Conservation (phyloP, 371 early-diverging fungal genomes). For the Nematocida sp. region DNA sequence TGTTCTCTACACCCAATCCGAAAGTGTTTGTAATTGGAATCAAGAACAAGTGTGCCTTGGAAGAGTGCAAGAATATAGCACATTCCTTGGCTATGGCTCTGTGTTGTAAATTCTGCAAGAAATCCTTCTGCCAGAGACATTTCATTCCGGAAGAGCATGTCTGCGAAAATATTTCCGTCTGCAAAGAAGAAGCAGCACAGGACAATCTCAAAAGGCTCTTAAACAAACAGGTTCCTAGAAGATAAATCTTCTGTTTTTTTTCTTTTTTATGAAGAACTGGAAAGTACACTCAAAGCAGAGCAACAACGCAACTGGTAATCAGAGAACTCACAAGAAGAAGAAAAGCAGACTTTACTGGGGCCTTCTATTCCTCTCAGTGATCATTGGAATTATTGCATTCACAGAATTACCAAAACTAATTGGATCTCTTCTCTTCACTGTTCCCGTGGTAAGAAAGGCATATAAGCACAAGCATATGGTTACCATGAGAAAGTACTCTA, state of each 20-base stretch:
- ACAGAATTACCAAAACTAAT: neutral
- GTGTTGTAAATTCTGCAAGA: conserved; percentile 48
- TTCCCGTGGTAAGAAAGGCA: neutral
- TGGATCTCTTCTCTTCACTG: neutral
- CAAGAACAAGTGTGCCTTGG: conserved; percentile 17
- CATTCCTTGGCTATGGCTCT: neutral
- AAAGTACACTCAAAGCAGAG: conserved; percentile 19
- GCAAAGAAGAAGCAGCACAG: conserved; percentile 38
- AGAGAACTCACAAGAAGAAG: neutral
- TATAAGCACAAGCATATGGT: neutral
- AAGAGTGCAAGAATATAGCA: conserved; percentile 12
- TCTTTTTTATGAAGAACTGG: conserved; percentile 42
- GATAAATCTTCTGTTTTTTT: conserved; percentile 36
- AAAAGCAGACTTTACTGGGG: conserved; percentile 3
- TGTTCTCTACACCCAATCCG: neutral
- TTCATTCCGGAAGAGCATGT: conserved; percentile 50
- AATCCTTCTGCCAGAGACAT: conserved; percentile 49
- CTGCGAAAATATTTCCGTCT: conserved; percentile 39
- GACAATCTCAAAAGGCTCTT: conserved; percentile 43
- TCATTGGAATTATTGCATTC: neutral
- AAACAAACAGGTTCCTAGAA: neutral
- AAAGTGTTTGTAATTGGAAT: conserved; percentile 23
- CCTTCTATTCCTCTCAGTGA: neutral
- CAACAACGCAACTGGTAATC: too few species aligned
- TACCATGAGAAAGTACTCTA: too few species aligned